Base-by-base conservation (phyloP, 2,329 filamentous ascomycete genomes). In the Aspergillus fructus region DNA sequence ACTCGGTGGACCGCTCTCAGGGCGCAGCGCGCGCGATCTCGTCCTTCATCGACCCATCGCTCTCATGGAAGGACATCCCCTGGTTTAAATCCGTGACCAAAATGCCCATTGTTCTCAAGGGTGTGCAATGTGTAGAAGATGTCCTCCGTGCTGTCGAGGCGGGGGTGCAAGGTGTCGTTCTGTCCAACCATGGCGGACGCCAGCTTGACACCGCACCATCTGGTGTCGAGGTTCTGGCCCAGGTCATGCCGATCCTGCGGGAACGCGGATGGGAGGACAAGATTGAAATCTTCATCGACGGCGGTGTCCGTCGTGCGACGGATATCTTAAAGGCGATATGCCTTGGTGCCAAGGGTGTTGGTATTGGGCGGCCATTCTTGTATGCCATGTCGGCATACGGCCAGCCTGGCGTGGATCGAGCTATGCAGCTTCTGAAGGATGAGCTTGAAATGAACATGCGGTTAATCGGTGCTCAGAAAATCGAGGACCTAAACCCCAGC, bases 361-460 rank as follows among this genome's bases (percentile, higher is more conserved):
- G 94, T 41, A 96, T 99, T 66, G 94, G 94, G 3, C 82, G 94
- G 4, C 94, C 94, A 23, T 97, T 99, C 81, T 77, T 99, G 59
- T 99, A 93, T 71, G 93, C 94, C 68, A 97, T 99, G 93, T 90
- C 88, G 62, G 86, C 91, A 9, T 97, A 97, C 69, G 94, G 94
- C 1, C 78, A 91, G 59, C 82, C 88, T 2, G 94, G 94, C 62
- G 93, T 97, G 19, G 90, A 96, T 70, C 85, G 91, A 34, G 94
- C 94, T 33, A 96, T 97, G 89, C 89, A 92, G 75, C 79, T 96
- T 58, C 83, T 96, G 65, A 92, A 90, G 78, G 94, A 97, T 69
- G 94, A 99, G 82, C 90, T 99, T 85, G 92, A 96, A 79, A 97
- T 97, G 93, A 94, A 93, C 71, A 97, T 99, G 94, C 86, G 94